These are phyloP conservation scores for Amanita fuliginea DNA, from an alignment of 768 basidiomycete species.

Conservation along the genomic window DNA sequence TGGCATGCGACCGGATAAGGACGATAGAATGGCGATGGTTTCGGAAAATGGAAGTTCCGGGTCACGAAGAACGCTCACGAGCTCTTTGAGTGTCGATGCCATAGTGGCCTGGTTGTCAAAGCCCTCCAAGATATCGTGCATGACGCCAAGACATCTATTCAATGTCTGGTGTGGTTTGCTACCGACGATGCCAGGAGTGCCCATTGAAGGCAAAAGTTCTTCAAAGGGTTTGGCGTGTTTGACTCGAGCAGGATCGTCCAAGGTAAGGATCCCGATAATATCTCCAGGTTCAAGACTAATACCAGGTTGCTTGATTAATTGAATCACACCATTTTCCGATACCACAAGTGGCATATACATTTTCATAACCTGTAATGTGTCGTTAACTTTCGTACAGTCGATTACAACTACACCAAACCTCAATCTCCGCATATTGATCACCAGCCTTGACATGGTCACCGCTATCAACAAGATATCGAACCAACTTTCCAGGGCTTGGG, in stretches of 20 bases:
- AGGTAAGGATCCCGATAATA: conserved; percentile 91
- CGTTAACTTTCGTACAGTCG: not conserved
- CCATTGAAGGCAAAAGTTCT: conserved; percentile 82
- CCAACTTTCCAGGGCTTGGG: conserved; percentile 93
- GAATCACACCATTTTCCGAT: conserved; percentile 86
- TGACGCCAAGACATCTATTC: conserved; percentile 55
- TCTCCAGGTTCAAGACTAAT: conserved; percentile 95
- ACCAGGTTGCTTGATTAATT: conserved; percentile 97
- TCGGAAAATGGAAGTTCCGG: conserved; percentile 86
- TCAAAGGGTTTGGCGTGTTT: conserved; percentile 99
- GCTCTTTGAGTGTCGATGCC: conserved; percentile 76
- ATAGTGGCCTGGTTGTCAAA: conserved; percentile 95
- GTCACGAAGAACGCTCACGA: conserved; percentile 72
- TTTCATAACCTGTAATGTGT: conserved; percentile 71
- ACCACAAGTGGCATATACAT: conserved; percentile 99
- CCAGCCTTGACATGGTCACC: conserved; percentile 97
- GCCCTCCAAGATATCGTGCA: conserved; percentile 90
- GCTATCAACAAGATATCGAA: conserved; percentile 90
- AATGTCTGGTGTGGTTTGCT: conserved; percentile 87
- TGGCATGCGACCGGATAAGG: conserved; percentile 90
- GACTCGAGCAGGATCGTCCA: conserved; percentile 93
- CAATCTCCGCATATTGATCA: conserved; percentile 96
- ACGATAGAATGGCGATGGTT: conserved; percentile 69
- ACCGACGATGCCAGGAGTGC: conserved; percentile 74
- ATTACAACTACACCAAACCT: conserved; percentile 37